Evolutionary conservation across 2,329 filamentous ascomycete genomes (phyloP).

Genomic region (Fusarium abutilonis): DNA sequence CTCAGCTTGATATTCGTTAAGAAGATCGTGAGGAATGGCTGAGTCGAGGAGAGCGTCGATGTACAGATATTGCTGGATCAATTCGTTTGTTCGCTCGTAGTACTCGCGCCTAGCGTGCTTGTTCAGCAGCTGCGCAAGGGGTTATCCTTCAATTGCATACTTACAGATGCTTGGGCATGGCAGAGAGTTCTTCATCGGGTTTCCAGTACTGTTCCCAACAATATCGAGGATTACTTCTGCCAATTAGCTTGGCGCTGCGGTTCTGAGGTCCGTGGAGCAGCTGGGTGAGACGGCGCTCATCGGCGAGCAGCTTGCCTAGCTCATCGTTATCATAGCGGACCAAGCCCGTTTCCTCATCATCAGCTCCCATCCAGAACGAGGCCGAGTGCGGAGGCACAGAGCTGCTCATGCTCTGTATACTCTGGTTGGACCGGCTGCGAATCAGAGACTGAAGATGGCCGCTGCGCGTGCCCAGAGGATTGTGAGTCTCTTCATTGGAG

Average conservation of each 20-base stretch:
- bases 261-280: slow-evolving; percentile 75
- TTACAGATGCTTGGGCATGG: slow-evolving; percentile 76
- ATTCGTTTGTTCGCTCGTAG: slow-evolving; percentile 87
- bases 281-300: slow-evolving; percentile 68
- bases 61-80: slow-evolving; percentile 92
- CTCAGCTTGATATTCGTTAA: slow-evolving; percentile 83
- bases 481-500: slow-evolving; percentile 49
- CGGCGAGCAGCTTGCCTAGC: slow-evolving; percentile 56
- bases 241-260: slow-evolving; percentile 86
- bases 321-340: slow-evolving; percentile 54
- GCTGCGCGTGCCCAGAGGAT: slow-evolving; percentile 51
- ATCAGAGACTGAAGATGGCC: slow-evolving; percentile 53
- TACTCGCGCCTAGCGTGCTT: slow-evolving; percentile 70
- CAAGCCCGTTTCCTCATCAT: slow-evolving; percentile 49
- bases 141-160: slow-evolving; percentile 23
- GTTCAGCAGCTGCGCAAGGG: slow-evolving; percentile 12
- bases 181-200: slow-evolving; percentile 75
- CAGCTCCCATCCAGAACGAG: slow-evolving; percentile 41
- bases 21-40: slow-evolving; percentile 87
- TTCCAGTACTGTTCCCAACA: slow-evolving; percentile 90
- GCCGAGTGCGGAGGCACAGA: slow-evolving; percentile 37
- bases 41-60: slow-evolving; percentile 92
- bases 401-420: slow-evolving; percentile 46
- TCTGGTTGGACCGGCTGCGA: slow-evolving; percentile 52
- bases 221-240: slow-evolving; percentile 86